Evolutionary conservation across 257 asterid species (phyloP).

Genomic region (Leonotis leonurus): DNA sequence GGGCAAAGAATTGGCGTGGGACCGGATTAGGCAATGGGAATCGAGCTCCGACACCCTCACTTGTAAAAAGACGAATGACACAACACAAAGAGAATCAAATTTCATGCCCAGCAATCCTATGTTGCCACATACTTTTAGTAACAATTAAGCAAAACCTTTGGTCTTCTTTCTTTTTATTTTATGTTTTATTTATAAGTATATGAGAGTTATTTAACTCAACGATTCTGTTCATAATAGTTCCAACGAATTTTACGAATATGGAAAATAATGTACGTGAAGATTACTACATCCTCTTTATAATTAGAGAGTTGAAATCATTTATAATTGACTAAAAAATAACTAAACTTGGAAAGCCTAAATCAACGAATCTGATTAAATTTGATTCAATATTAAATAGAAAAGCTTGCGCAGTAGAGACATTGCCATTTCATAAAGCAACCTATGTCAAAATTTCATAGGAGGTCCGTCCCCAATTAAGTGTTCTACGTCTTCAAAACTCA

Average conservation of each 20-base stretch:
- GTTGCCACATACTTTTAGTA: background rate
- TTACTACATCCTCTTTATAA: too few relatives aligned
- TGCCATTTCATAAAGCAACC: background rate
- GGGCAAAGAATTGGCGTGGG: conserved; percentile 22
- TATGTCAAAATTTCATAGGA: background rate
- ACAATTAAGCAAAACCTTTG: background rate
- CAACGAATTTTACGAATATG: too few relatives aligned
- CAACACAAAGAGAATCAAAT: background rate
- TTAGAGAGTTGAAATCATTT: background rate
- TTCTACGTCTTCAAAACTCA: too few relatives aligned
- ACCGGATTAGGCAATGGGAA: conserved; percentile 17
- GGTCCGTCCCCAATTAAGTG: background rate
- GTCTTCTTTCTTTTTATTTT: background rate
- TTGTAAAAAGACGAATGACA: background rate
- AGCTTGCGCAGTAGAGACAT: background rate
- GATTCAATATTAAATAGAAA: too few relatives aligned
- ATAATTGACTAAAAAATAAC: too few relatives aligned
- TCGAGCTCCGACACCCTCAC: conserved; percentile 5
- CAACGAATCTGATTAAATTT: background rate
- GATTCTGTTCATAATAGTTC: too few relatives aligned
- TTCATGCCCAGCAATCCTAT: conserved; percentile 12
- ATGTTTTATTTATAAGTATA: too few relatives aligned
- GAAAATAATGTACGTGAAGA: too few relatives aligned
- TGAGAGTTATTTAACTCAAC: too few relatives aligned
- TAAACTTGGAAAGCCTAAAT: background rate